phyloP scores from a whole-genome alignment of 257 asterid species.

The Scutellaria minor region DNA sequence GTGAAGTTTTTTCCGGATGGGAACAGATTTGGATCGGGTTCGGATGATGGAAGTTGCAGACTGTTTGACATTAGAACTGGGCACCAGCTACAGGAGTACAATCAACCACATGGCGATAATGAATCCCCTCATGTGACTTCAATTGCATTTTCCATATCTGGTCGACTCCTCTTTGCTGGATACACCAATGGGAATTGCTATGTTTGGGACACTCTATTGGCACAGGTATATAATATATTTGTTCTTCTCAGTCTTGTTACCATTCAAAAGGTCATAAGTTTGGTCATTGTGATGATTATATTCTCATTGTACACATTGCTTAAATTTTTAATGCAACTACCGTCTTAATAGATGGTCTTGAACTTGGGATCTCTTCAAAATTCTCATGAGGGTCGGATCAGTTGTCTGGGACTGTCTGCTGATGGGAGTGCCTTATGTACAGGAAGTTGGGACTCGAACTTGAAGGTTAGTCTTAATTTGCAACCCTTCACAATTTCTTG shows the following conservation, averaged over 20 bases:
- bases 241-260: not conserved
- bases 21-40: slow-evolving; percentile 91
- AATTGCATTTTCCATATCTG: slow-evolving; percentile 91
- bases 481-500: not conserved
- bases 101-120: slow-evolving; percentile 68
- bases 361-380: slow-evolving; percentile 87
- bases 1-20: slow-evolving; percentile 98
- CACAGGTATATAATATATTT: slow-evolving; percentile 58
- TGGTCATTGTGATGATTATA: not conserved
- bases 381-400: slow-evolving; percentile 81
- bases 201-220: slow-evolving; percentile 96
- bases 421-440: slow-evolving; percentile 99
- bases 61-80: slow-evolving; percentile 95
- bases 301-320: slow-evolving; percentile 7
- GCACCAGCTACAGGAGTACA: slow-evolving; percentile 93
- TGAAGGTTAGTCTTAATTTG: slow-evolving; percentile 66
- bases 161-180: slow-evolving; percentile 93
- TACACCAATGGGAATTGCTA: slow-evolving; percentile 85
- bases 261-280: not conserved
- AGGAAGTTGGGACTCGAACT: slow-evolving; percentile 94
- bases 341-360: slow-evolving; percentile 64
- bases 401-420: slow-evolving; percentile 89
- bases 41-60: slow-evolving; percentile 93
- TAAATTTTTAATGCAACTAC: slow-evolving; percentile 2
- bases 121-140: slow-evolving; percentile 78